Evolutionary conservation across 176 grass and related monocot species (phyloP).

Genomic region (Oryza australiensis): DNA sequence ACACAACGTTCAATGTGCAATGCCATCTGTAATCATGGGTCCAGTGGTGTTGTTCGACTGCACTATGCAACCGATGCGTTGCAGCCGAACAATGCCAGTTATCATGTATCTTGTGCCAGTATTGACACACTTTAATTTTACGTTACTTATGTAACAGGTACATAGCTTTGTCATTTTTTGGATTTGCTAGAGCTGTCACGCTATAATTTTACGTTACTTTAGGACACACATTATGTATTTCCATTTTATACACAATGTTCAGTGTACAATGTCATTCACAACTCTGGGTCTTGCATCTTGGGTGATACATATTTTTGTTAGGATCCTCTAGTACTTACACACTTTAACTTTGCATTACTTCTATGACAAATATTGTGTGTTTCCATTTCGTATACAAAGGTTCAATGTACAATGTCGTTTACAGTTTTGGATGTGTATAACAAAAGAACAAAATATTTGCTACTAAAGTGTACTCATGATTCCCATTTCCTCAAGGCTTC

Average conservation of each 20-base stretch:
- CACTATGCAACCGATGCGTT: too few relatives aligned
- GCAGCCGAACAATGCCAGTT: too few relatives aligned
- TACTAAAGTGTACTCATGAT: neutral
- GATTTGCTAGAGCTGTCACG: neutral
- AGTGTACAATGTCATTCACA: too few relatives aligned
- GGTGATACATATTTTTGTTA: neutral
- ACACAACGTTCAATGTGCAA: neutral
- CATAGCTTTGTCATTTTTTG: neutral
- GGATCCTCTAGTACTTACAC: neutral
- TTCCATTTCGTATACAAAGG: neutral
- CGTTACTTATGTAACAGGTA: neutral
- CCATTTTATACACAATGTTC: neutral
- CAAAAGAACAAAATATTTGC: neutral
- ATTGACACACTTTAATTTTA: neutral
- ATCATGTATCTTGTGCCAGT: neutral
- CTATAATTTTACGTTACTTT: neutral
- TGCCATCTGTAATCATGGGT: too few relatives aligned
- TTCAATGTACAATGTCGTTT: neutral
- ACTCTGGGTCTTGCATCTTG: neutral
- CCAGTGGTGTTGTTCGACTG: too few relatives aligned
- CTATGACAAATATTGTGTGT: neutral
- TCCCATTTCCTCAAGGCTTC: neutral
- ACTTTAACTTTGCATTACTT: neutral
- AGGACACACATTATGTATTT: neutral
- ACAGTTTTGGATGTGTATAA: neutral